These are phyloP conservation scores for Kalaharituber pfeilii DNA, from an alignment of 2,329 filamentous ascomycete genomes.

Conservation along the genomic window DNA sequence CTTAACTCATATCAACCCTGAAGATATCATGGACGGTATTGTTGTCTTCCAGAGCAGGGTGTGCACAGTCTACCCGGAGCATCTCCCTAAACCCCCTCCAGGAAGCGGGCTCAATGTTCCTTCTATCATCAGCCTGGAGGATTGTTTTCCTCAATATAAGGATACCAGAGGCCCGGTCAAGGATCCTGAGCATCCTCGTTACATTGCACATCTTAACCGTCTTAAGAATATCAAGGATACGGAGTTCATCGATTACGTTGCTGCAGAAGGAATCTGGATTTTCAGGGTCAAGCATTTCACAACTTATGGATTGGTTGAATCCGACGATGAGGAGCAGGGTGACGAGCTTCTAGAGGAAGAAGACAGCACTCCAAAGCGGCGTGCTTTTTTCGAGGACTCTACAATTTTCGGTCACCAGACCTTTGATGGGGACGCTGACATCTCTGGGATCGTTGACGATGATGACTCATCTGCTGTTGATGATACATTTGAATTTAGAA, in stretches of 20 bases:
- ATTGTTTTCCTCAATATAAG: conserved; percentile 70
- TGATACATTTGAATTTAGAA: conserved; percentile 40
- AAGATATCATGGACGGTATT: conserved; percentile 60
- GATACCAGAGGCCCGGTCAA: conserved; percentile 32
- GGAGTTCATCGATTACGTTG: conserved; percentile 63
- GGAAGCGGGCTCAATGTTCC: conserved; percentile 88
- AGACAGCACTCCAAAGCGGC: not conserved
- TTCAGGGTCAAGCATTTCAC: conserved; percentile 96
- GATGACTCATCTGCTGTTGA: conserved; percentile 30
- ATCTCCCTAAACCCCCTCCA: conserved; percentile 59
- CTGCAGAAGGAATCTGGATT: conserved; percentile 66
- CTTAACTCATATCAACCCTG: conserved; percentile 52
- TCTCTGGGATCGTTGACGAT: conserved; percentile 26
- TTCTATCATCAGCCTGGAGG: conserved; percentile 69
- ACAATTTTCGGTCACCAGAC: not conserved
- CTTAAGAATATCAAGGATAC: conserved; percentile 67
- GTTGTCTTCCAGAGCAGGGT: conserved; percentile 60
- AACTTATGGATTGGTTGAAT: conserved; percentile 67
- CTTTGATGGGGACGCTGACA: conserved; percentile 13
- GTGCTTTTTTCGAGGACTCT: not conserved
- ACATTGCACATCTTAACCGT: conserved; percentile 66
- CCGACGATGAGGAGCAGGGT: conserved; percentile 50
- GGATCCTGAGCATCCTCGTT: conserved; percentile 39
- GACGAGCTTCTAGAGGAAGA: conserved; percentile 22
- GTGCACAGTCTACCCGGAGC: conserved; percentile 67